A percentile compares a stretch with the other conserved stretches of the same genome.
Evolutionary conservation across 306 rosid species (phyloP).

Genomic region (Malus asiatica): DNA sequence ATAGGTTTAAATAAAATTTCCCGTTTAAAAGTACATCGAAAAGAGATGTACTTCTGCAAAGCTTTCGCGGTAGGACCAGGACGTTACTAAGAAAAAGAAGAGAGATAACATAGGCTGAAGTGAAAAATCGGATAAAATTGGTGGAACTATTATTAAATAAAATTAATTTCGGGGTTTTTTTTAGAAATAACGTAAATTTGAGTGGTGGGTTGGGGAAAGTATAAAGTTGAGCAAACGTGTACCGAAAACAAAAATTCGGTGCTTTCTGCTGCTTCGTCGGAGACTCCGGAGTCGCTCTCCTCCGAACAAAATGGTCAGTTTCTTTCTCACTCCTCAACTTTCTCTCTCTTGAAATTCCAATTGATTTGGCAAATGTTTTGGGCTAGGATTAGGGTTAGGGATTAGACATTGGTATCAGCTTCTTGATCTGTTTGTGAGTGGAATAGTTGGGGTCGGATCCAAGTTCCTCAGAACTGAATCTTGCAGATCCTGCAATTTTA

Average conservation of each 20-base stretch:
- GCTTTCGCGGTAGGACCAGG: background rate
- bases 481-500: background rate
- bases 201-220: background rate
- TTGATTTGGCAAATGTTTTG: background rate
- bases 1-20: no score
- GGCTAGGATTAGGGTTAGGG: background rate
- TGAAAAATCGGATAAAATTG: background rate
- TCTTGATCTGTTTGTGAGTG: background rate
- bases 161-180: background rate
- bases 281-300: background rate
- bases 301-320: conserved; percentile 12
- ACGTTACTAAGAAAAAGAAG: background rate
- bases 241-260: background rate
- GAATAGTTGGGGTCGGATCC: background rate
- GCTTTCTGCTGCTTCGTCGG: background rate
- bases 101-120: background rate
- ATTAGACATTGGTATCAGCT: background rate
- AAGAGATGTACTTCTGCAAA: no score
- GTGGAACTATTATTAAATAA: background rate
- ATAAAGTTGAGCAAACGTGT: background rate
- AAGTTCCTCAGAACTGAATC: background rate
- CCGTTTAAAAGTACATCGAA: no score
- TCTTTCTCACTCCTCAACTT: background rate
- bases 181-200: background rate
- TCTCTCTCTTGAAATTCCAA: background rate